Base-by-base conservation (phyloP, 2,329 filamentous ascomycete genomes). In the Neonectria punicea region DNA sequence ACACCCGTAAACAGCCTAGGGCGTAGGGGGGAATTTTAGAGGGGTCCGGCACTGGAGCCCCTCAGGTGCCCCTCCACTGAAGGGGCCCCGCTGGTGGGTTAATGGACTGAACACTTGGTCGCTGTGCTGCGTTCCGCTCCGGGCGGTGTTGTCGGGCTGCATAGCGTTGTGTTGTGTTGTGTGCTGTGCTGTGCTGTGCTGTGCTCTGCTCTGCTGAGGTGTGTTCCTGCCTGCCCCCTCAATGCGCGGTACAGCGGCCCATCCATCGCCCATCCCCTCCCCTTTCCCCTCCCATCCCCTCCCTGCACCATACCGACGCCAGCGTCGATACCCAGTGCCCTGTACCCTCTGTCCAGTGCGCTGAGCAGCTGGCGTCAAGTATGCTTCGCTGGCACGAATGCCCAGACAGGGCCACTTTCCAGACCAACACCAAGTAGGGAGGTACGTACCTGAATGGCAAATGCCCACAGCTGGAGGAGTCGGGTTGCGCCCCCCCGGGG, bases 311-410 rank as follows among this genome's bases (percentile, higher is more conserved):
- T 57, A 53, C 54, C 54, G 41, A 56, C 57, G 61, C 56, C 43
- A 25, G 61, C 30, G 55, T 47, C 49, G 58, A 55, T 54, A 54
- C 61, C 61, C 41, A 55, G 41, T 55, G 58, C 51, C 50, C 51
- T 47, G 55, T 59, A 53, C 58, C 51, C 51, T 47, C 50, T 59
- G 57, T 56, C 51, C 55, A 53, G 41, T 64, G 53, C 61, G 43
- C 57, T 64, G 56, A 60, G 34, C 56, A 55, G 61, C 41, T 49
- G 32, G 61, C 49, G 61, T 56, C 20, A 49, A 43, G 61, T 56
- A 16, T 64, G 65, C 55, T 75, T 68, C 53, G 74, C 66, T 76
- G 74, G 71, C 73, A 75, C 63, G 67, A 74, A 63, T 71, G 70
- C 65, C 70, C 71, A 73, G 74, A 70, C 70, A 57, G 41, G 61